phyloP scores from a whole-genome alignment of 2,329 filamentous ascomycete genomes.

The Nemania serpens region DNA sequence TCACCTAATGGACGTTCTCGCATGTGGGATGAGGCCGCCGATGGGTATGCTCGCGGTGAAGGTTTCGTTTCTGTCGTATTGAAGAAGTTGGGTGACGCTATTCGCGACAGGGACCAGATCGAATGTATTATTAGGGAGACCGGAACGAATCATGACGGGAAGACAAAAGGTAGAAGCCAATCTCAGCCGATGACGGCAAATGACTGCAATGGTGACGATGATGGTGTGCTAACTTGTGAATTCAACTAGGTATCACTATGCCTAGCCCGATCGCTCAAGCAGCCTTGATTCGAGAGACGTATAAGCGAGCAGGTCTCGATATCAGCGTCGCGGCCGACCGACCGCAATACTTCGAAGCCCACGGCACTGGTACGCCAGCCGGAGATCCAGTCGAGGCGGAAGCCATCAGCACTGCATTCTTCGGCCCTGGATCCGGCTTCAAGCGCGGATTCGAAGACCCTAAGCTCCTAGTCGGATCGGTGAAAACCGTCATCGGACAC shows the following conservation, averaged over 20 bases:
- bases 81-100: constrained; percentile 38
- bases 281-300: constrained; percentile 28
- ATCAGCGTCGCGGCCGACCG: constrained; percentile 3
- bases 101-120: constrained; percentile 39
- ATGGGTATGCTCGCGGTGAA: constrained; percentile 41
- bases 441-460: no score
- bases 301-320: constrained; percentile 27
- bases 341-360: constrained; percentile 34
- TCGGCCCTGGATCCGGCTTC: no score
- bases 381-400: constrained; percentile 35
- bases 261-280: constrained; percentile 29
- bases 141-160: constrained; percentile 25
- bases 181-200: no score
- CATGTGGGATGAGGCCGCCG: constrained; percentile 14
- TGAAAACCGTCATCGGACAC: constrained; percentile 35
- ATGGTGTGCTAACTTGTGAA: no score
- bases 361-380: constrained; percentile 34
- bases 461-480: constrained; percentile 23
- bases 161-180: constrained; percentile 38
- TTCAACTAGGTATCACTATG: constrained; percentile 23
- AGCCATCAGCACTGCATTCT: not conserved
- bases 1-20: not conserved
- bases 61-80: constrained; percentile 39
- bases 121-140: constrained; percentile 32
- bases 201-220: no score